Evolutionary conservation across 2,329 filamentous ascomycete genomes (phyloP).

Genomic region (Cordyceps cicadae): DNA sequence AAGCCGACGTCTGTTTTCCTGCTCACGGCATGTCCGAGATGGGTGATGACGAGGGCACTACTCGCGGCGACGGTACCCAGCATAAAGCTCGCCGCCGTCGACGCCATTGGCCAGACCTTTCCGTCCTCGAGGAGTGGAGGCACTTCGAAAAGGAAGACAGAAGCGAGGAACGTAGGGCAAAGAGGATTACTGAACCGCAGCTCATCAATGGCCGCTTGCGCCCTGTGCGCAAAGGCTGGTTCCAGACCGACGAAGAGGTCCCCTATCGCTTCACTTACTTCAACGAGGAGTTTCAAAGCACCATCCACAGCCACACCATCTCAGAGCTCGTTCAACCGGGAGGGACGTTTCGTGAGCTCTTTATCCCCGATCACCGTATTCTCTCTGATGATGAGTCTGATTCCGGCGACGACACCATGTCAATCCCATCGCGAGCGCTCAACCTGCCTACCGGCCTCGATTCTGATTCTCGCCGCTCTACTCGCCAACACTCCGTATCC

Average conservation of each 20-base stretch:
- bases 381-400: conserved; percentile 67
- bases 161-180: conserved; percentile 72
- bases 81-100: conserved; percentile 48
- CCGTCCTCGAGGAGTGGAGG: conserved; percentile 81
- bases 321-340: conserved; percentile 86
- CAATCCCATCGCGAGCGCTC: conserved; percentile 19
- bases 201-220: conserved; percentile 83
- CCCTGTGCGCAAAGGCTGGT: conserved; percentile 74
- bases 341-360: conserved; percentile 75
- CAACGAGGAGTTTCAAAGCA: conserved; percentile 93
- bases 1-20: conserved; percentile 91
- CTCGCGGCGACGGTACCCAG: conserved; percentile 33
- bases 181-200: conserved; percentile 89
- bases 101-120: conserved; percentile 77
- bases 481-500: conserved; percentile 38
- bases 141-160: conserved; percentile 76
- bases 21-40: conserved; percentile 64
- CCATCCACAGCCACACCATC: conserved; percentile 91
- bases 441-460: conserved; percentile 21
- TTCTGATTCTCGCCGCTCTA: conserved; percentile 35
- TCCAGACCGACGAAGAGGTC: conserved; percentile 76
- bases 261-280: conserved; percentile 98
- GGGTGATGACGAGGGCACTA: conserved; percentile 62
- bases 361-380: conserved; percentile 76
- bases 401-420: conserved; percentile 38